Conservation (phyloP, 306 rosid species). For the Purshia tridentata region DNA sequence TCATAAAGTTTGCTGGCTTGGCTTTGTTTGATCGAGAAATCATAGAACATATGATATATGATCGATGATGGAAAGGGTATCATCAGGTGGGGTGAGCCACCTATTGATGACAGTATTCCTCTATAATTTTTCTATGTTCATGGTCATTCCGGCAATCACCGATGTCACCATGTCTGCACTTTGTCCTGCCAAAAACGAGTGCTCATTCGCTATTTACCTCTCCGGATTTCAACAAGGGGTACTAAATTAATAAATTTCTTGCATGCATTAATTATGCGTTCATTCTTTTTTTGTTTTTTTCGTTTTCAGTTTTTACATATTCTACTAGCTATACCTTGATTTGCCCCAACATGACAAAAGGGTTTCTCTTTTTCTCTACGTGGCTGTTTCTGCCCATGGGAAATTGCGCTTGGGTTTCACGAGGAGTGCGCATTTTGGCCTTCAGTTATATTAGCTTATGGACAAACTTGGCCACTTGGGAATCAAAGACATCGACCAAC, state of each 20-base stretch:
- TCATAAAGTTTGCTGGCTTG: too few species aligned
- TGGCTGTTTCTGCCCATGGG: neutral
- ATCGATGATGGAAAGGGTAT: neutral
- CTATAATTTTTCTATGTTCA: slow-evolving; percentile 5
- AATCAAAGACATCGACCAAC: neutral
- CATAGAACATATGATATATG: too few species aligned
- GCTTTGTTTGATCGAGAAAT: too few species aligned
- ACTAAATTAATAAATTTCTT: neutral
- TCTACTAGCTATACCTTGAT: neutral
- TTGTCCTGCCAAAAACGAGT: neutral
- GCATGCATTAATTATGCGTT: neutral
- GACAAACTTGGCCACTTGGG: neutral
- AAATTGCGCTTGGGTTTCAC: neutral
- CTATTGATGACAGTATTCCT: slow-evolving; percentile 1
- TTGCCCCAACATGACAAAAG: neutral
- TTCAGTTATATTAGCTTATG: neutral
- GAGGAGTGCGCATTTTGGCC: neutral
- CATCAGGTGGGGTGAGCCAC: neutral
- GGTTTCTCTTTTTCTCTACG: too few species aligned
- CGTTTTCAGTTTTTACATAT: neutral
- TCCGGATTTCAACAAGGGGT: slow-evolving; percentile 16
- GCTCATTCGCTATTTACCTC: slow-evolving; percentile 13
- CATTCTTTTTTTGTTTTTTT: neutral
- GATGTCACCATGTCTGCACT: neutral
- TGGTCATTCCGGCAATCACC: slow-evolving; percentile 8